Conservation (phyloP, 805 yeast genomes). For the Candida caryicola region DNA sequence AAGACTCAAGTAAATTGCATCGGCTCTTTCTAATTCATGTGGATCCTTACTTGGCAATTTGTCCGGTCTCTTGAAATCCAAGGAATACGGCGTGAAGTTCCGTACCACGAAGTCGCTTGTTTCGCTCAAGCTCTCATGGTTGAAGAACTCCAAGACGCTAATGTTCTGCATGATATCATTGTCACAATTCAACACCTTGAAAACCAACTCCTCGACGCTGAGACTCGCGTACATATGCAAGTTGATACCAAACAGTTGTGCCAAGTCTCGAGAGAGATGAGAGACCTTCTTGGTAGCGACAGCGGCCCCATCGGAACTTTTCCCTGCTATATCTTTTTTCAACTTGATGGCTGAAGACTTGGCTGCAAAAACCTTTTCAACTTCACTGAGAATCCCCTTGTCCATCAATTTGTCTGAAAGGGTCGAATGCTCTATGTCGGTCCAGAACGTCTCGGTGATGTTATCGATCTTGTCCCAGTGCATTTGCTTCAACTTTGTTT, state of each 20-base stretch:
- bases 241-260: constrained; percentile 94
- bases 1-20: constrained; percentile 76
- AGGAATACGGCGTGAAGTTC: constrained; percentile 75
- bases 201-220: constrained; percentile 63
- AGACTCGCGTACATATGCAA: constrained; percentile 69
- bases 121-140: constrained; percentile 71
- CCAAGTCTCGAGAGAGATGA: constrained; percentile 75
- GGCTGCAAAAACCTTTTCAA: constrained; percentile 86
- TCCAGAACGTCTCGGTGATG: constrained; percentile 86
- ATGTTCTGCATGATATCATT: constrained; percentile 62
- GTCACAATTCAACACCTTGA: constrained; percentile 74
- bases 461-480: constrained; percentile 95
- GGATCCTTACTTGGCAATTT: constrained; percentile 61
- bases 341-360: constrained; percentile 49
- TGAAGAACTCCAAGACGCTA: constrained; percentile 81
- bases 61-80: constrained; percentile 55
- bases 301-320: constrained; percentile 4
- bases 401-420: constrained; percentile 63
- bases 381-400: constrained; percentile 77
- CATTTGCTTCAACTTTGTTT: constrained; percentile 80
- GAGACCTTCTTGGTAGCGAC: constrained; percentile 48
- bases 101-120: constrained; percentile 68
- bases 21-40: constrained; percentile 78
- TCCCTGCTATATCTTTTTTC: constrained; percentile 26
- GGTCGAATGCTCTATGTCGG: constrained; percentile 54